Evolutionary conservation across 352 stramenopile species (phyloP), one percentile per base, ranked within the genome.

Genomic region (Phytophthora pseudosyringae): DNA sequence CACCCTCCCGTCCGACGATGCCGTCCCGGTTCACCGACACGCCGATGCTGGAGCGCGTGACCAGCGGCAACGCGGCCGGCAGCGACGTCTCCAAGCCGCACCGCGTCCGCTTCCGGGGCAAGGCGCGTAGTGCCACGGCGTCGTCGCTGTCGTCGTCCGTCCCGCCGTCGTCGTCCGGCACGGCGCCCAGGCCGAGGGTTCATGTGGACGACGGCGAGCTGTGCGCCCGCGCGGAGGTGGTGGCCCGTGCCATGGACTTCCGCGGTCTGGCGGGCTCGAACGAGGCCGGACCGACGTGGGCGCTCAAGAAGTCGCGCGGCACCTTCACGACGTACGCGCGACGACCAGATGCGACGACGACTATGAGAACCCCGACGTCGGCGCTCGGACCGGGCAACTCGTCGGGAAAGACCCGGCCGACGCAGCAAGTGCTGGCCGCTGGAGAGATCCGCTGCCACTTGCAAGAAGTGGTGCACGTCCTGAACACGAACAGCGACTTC

Each of bases 151-250:
- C 55, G n/a, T 47, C 26, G 12, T 63, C 65, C 44, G n/a, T 48
- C 18, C 31, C 39, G 38, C n/a, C 58, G 29, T 71, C 29, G 16
- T 54, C 59, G n/a, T 64, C 5, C 49, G 56, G 26, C 50, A 59
- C 50, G 18, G 32, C 28, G 18, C 35, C 45, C 8, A 69, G 57
- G 38, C 56, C 64, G 26, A 65, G 69, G 12, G 71, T 83, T n/a
- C 59, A 69, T 28, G 46, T 76, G 9, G 31, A 74, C 43, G 69
- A 78, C 56, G 16, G 54, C n/a, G 66, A 75, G 48, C 52, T 71
- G n/a, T 57, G 61, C 15, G 43, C 28, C n/a, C 71, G 68, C 26
- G 71, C 71, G 11, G 61, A 69, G 21, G 68, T 32, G 7, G 56
- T 63, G 8, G 44, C 59, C 5, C 38, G 26, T 5, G 49, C 38